These are phyloP conservation scores for Arabidopsis suecica DNA, from an alignment of 345 rosid genomes.

Conservation along the genomic window DNA sequence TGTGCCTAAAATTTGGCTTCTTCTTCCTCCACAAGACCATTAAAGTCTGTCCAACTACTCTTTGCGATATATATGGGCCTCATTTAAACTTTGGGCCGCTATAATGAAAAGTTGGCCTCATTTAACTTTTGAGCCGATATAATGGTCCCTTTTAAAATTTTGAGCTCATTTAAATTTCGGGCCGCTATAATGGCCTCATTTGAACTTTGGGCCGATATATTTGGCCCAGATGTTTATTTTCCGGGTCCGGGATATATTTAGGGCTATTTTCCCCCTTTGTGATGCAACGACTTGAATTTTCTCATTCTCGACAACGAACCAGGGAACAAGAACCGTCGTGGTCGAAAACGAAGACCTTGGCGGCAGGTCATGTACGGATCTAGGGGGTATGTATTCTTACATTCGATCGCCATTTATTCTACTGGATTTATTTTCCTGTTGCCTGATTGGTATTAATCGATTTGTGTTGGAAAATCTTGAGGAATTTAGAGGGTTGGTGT, in stretches of 20 bases:
- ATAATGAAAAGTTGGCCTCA: constrained; percentile 2
- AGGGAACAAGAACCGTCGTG: background rate
- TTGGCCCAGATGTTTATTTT: background rate
- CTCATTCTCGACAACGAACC: constrained; percentile 4
- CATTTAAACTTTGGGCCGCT: background rate
- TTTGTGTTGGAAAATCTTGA: constrained; percentile 1
- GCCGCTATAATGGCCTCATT: constrained; percentile 1
- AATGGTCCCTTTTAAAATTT: background rate
- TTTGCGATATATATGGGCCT: constrained; percentile 14
- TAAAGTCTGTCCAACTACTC: no score
- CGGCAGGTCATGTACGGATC: constrained; percentile 54
- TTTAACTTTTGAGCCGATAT: background rate
- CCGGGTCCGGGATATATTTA: background rate
- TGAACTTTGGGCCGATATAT: background rate
- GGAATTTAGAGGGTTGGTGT: constrained; percentile 6
- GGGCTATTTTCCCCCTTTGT: background rate
- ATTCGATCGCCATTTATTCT: background rate
- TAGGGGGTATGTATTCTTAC: constrained; percentile 54
- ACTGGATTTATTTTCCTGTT: background rate
- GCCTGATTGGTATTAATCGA: constrained; percentile 12
- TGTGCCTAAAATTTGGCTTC: background rate
- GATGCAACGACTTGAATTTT: constrained; percentile 6
- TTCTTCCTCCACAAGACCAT: no score
- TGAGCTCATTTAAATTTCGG: background rate
- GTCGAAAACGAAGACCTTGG: constrained; percentile 3